Evolutionary conservation across 768 basidiomycete genomes (phyloP).

Genomic region (Gymnopilus dilepis): DNA sequence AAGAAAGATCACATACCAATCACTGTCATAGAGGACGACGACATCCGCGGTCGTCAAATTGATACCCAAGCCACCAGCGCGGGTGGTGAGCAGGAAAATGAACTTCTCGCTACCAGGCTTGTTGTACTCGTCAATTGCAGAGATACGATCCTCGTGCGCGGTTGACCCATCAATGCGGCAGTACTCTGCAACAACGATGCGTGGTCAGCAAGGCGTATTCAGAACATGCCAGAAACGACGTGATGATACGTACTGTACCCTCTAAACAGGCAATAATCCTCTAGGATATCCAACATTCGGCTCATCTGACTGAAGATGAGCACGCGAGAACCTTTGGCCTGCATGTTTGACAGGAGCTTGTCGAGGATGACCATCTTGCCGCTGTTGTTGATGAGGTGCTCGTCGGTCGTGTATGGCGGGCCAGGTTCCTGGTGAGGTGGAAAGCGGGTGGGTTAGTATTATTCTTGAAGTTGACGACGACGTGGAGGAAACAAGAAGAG

Average conservation of each 20-base stretch:
- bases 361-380: constrained; percentile 99
- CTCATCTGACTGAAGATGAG: constrained; percentile 99
- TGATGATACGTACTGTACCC: constrained; percentile 69
- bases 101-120: constrained; percentile 93
- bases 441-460: not conserved
- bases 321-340: constrained; percentile 90
- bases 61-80: constrained; percentile 96
- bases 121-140: constrained; percentile 98
- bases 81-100: constrained; percentile 94
- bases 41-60: constrained; percentile 95
- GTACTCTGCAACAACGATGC: constrained; percentile 70
- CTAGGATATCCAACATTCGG: constrained; percentile 95
- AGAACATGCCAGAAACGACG: not conserved
- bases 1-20: constrained; percentile 66
- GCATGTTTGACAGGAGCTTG: constrained; percentile 87
- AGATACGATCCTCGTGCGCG: constrained; percentile 94
- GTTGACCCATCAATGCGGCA: constrained; percentile 97
- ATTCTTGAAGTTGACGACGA: not conserved
- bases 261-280: constrained; percentile 96
- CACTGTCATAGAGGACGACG: constrained; percentile 94
- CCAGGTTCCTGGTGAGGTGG: constrained; percentile 71
- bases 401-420: constrained; percentile 97
- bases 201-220: not conserved
- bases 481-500: not conserved
- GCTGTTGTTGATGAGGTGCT: constrained; percentile 91